Evolutionary conservation across 225 moss, liverwort and hornwort genomes (phyloP).

Genomic region (Antitrichia curtipendula): DNA sequence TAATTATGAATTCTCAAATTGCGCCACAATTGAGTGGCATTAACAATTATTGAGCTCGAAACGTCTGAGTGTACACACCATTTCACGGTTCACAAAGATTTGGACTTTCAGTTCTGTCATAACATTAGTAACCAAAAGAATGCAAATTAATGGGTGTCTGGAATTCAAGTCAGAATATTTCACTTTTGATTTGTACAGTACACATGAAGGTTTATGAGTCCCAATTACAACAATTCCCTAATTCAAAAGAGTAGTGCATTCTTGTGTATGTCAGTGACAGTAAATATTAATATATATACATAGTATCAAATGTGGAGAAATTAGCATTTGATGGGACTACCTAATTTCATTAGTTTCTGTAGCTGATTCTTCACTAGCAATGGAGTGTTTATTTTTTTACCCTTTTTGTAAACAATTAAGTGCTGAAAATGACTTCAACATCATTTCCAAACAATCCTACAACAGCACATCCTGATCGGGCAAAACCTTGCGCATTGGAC

Average conservation of each 20-base stretch:
- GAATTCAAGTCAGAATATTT: neutral
- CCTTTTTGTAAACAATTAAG: neutral
- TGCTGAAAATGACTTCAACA: neutral
- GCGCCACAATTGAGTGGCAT: neutral
- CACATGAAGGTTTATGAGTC: neutral
- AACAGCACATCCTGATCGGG: neutral
- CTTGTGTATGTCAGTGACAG: neutral
- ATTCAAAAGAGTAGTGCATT: neutral
- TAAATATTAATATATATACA: neutral
- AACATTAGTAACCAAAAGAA: neutral
- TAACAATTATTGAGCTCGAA: neutral
- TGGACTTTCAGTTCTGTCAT: neutral
- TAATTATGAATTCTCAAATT: neutral
- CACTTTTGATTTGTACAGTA: no score
- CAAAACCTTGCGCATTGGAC: neutral
- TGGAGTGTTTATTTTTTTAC: neutral
- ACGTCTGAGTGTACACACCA: neutral
- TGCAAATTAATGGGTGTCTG: neutral
- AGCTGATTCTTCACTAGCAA: neutral
- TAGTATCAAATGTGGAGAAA: neutral
- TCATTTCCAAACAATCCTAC: neutral
- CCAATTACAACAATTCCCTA: neutral
- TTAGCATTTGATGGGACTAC: neutral
- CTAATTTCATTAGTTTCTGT: neutral
- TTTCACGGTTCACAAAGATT: neutral